Percentiles rank a stretch among this genome's conserved stretches.
Conservation (phyloP, 192 early-diverging fungal genomes). For the Chytriomyces confervae region DNA sequence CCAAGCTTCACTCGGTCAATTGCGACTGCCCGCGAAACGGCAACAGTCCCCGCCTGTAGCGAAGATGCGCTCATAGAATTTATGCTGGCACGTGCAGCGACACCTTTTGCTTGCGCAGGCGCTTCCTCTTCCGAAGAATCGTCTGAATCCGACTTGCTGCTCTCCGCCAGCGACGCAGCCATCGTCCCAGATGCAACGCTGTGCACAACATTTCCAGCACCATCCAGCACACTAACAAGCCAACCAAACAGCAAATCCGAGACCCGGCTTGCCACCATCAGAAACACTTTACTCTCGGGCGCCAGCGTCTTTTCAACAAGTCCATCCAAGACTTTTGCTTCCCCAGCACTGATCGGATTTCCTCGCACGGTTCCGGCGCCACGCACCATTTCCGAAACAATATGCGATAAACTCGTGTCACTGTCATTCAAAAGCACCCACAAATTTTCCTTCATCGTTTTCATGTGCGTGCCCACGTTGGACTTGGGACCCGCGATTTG, state of each 20-base stretch:
- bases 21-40: not conserved
- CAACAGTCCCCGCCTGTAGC: not conserved
- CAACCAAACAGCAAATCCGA: conserved; percentile 11
- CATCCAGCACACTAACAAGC: not conserved
- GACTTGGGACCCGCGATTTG: conserved; percentile 46
- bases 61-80: not conserved
- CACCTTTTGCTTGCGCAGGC: not conserved
- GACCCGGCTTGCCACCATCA: conserved; percentile 50
- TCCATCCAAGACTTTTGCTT: conserved; percentile 25
- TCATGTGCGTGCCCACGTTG: not conserved
- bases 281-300: conserved; percentile 49
- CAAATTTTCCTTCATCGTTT: conserved; percentile 30
- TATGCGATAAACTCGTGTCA: conserved; percentile 56
- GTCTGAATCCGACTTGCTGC: not conserved
- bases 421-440: conserved; percentile 63
- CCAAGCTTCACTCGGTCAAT: conserved; percentile 38
- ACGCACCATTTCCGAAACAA: conserved; percentile 51
- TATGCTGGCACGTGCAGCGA: not conserved
- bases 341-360: conserved; percentile 21
- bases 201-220: not conserved
- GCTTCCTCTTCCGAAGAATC: not conserved
- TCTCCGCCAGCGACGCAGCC: not conserved
- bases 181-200: not conserved
- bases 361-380: conserved; percentile 44
- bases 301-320: conserved; percentile 55